Conservation (phyloP, 1,139 yeast genomes). For the Kodamaea sp. region DNA sequence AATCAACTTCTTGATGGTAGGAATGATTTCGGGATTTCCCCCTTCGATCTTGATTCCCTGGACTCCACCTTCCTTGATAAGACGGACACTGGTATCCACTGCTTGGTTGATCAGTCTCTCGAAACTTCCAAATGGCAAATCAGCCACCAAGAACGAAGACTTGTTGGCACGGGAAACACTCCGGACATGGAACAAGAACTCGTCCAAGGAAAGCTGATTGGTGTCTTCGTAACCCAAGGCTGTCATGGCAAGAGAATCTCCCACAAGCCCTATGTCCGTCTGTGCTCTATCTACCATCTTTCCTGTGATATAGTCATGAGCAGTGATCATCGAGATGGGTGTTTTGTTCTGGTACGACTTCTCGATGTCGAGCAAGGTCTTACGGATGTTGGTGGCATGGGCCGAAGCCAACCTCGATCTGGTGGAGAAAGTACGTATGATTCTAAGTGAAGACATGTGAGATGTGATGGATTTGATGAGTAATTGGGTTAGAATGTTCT, state of each 20-base stretch:
- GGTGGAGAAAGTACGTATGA: slow-evolving; percentile 12
- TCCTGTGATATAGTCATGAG: slow-evolving; percentile 84
- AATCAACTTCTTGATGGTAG: slow-evolving; percentile 50
- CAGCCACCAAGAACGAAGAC: slow-evolving; percentile 74
- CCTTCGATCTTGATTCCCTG: slow-evolving; percentile 92
- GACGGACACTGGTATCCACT: slow-evolving; percentile 56
- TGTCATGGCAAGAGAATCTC: slow-evolving; percentile 94
- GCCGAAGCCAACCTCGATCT: slow-evolving; percentile 12
- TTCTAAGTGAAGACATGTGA: not conserved
- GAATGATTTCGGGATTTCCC: slow-evolving; percentile 55
- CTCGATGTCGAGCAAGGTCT: slow-evolving; percentile 45
- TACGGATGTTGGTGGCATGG: slow-evolving; percentile 13
- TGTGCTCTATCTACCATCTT: slow-evolving; percentile 68
- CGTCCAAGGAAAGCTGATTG: slow-evolving; percentile 72
- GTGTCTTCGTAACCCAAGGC: slow-evolving; percentile 82
- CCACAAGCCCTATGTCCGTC: slow-evolving; percentile 74
- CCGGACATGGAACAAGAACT: slow-evolving; percentile 71
- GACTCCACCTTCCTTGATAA: slow-evolving; percentile 65
- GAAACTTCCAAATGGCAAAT: slow-evolving; percentile 85
- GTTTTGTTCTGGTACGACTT: slow-evolving; percentile 38
- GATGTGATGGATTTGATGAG: not conserved
- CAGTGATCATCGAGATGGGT: slow-evolving; percentile 80
- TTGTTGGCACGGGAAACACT: slow-evolving; percentile 75
- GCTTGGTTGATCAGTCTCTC: slow-evolving; percentile 71
- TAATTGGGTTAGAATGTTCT: not conserved